Evolutionary conservation across 2,329 filamentous ascomycete genomes (phyloP).

Genomic region (Epichloe gansuensis): DNA sequence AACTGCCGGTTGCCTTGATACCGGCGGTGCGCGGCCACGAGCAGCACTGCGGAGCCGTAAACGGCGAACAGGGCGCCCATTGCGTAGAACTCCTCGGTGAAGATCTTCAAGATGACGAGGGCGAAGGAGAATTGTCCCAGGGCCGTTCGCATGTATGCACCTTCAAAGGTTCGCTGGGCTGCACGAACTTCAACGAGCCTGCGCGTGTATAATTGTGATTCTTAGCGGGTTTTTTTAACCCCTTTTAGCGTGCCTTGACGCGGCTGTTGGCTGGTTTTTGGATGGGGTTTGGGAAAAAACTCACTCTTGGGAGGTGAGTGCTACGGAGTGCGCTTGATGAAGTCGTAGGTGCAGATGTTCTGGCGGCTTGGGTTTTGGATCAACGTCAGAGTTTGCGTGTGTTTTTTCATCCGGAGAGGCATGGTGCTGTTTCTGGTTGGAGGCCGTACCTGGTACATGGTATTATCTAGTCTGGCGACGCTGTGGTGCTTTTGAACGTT

Average conservation of each 20-base stretch:
- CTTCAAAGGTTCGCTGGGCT: conserved; percentile 92
- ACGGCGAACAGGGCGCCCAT: conserved; percentile 93
- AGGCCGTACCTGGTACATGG: conserved; percentile 11
- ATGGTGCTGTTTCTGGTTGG: background rate
- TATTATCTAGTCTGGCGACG: background rate
- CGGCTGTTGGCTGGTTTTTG: background rate
- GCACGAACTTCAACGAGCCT: conserved; percentile 87
- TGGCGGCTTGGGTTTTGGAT: conserved; percentile 34
- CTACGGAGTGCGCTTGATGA: conserved; percentile 72
- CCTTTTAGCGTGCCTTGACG: too few relatives aligned
- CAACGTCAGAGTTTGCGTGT: too few relatives aligned
- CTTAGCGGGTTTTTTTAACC: background rate
- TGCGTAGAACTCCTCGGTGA: conserved; percentile 90
- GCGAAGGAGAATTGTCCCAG: conserved; percentile 92
- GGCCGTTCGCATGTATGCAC: conserved; percentile 89
- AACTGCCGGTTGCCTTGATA: conserved; percentile 92
- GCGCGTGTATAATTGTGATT: background rate
- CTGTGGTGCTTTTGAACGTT: background rate
- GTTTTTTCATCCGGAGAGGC: background rate
- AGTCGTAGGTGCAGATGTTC: conserved; percentile 67
- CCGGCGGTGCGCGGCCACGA: conserved; percentile 73
- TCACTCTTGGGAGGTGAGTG: conserved; percentile 67
- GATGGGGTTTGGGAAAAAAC: conserved; percentile 17
- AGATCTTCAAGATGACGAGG: conserved; percentile 82
- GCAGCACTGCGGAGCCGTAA: conserved; percentile 75